A percentile compares a stretch with the other conserved stretches of the same genome.
Evolutionary conservation across 2,329 filamentous ascomycete genomes (phyloP).

Genomic region (Colletotrichum higginsianum): DNA sequence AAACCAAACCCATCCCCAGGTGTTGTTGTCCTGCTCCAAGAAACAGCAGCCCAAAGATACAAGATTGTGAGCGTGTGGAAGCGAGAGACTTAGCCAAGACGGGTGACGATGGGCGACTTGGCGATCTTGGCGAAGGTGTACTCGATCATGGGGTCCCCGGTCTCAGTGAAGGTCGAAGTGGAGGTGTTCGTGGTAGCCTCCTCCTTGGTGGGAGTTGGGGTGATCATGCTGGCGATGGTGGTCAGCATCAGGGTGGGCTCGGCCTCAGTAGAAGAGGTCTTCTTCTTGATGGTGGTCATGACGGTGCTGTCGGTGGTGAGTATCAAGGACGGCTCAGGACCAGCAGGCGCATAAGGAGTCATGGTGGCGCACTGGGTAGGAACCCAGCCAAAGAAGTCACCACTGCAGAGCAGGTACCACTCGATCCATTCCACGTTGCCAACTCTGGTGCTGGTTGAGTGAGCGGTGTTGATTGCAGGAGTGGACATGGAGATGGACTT

Average conservation of each 20-base stretch:
- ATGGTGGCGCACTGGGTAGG: neutral
- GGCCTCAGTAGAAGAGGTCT: neutral
- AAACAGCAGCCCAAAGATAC: neutral
- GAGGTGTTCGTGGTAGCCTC: neutral
- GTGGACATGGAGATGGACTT: neutral
- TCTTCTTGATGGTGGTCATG: neutral
- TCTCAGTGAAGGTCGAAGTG: neutral
- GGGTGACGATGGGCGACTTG: too few species aligned
- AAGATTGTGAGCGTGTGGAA: neutral
- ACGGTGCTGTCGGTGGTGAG: neutral
- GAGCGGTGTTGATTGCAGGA: neutral
- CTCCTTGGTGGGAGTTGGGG: neutral
- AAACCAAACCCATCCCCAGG: neutral
- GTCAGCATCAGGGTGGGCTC: neutral
- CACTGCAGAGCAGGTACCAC: too few species aligned
- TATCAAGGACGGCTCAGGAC: neutral
- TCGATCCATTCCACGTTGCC: too few species aligned
- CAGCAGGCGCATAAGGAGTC: neutral
- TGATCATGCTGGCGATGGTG: neutral
- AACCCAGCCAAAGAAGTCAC: neutral
- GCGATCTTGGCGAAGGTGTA: constrained; percentile 1
- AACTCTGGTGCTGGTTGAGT: too few species aligned
- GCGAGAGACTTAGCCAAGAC: neutral
- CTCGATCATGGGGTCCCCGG: neutral
- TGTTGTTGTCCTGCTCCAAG: neutral